These are phyloP conservation scores for Nemania sp. DNA, from an alignment of 2,329 filamentous ascomycete genomes.

Conservation along the genomic window DNA sequence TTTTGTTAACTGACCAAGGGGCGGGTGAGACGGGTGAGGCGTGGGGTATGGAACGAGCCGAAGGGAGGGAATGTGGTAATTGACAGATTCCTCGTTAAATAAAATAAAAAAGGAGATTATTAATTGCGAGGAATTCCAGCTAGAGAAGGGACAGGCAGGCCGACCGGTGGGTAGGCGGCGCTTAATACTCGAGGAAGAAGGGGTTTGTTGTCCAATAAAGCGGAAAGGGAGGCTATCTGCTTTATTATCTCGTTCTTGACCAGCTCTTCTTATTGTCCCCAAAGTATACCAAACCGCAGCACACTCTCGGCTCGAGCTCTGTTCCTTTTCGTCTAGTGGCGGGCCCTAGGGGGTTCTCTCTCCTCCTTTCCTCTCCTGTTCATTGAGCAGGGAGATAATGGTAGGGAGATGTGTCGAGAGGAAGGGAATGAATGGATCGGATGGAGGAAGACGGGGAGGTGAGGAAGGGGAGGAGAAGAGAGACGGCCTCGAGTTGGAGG, in stretches of 20 bases:
- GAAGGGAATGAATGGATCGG: constrained; percentile 59
- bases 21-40: constrained; percentile 12
- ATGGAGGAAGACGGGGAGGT: constrained; percentile 42
- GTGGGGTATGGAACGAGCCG: constrained; percentile 26
- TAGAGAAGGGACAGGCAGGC: constrained; percentile 25
- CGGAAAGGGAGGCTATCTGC: constrained; percentile 29
- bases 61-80: constrained; percentile 36
- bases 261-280: constrained; percentile 17
- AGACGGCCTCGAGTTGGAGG: constrained; percentile 53
- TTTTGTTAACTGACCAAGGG: constrained; percentile 21
- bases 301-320: constrained; percentile 32
- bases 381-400: constrained; percentile 48
- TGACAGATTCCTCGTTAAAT: constrained; percentile 35
- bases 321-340: constrained; percentile 32
- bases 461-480: constrained; percentile 38
- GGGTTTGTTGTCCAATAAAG: constrained; percentile 34
- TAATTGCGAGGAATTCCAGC: constrained; percentile 40
- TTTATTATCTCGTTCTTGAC: constrained; percentile 27
- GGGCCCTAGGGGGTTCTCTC: constrained; percentile 35
- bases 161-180: constrained; percentile 14
- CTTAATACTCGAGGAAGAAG: constrained; percentile 33
- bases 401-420: constrained; percentile 43
- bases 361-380: constrained; percentile 42
- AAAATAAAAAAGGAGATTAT: constrained; percentile 27
- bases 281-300: constrained; percentile 19